A percentile compares a stretch with the other conserved stretches of the same genome.
phyloP scores from a whole-genome alignment of 441 rosid genomes.

The Arabidopsis lyrata region DNA sequence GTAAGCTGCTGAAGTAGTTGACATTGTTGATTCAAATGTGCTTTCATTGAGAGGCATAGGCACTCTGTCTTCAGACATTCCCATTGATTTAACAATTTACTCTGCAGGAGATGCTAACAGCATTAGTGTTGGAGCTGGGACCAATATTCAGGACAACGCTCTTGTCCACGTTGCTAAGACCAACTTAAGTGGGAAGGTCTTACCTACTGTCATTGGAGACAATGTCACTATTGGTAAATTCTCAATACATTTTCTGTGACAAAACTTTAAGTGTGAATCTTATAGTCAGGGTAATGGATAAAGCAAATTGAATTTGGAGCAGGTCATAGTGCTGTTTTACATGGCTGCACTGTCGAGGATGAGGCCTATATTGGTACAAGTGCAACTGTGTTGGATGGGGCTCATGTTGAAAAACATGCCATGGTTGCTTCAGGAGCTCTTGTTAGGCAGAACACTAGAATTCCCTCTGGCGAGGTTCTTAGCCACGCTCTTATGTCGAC shows the following conservation, averaged over 20 bases:
- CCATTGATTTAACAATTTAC: neutral
- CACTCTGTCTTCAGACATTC: conserved; percentile 21
- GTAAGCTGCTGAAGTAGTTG: conserved; percentile 35
- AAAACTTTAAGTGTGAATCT: conserved; percentile 28
- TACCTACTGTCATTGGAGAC: conserved; percentile 68
- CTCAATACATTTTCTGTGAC: neutral
- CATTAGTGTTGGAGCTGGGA: conserved; percentile 71
- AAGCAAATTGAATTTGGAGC: conserved; percentile 41
- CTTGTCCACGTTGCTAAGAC: conserved; percentile 80
- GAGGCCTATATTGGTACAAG: conserved; percentile 76
- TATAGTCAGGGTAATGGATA: neutral
- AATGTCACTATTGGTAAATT: conserved; percentile 66
- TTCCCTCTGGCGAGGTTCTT: conserved; percentile 71
- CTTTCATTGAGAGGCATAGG: neutral
- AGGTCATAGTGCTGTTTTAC: conserved; percentile 81
- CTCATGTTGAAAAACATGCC: conserved; percentile 74
- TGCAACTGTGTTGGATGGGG: conserved; percentile 75
- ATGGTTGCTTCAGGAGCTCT: conserved; percentile 80
- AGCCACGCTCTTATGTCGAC: conserved; percentile 26
- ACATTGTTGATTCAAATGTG: conserved; percentile 14
- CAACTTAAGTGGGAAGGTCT: conserved; percentile 72
- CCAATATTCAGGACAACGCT: conserved; percentile 75
- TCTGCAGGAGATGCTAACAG: conserved; percentile 74
- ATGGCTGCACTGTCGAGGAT: conserved; percentile 79
- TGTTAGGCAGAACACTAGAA: conserved; percentile 71